Conservation (phyloP, 1,284 basidiomycete genomes). For the Vanrija pseudolonga region DNA sequence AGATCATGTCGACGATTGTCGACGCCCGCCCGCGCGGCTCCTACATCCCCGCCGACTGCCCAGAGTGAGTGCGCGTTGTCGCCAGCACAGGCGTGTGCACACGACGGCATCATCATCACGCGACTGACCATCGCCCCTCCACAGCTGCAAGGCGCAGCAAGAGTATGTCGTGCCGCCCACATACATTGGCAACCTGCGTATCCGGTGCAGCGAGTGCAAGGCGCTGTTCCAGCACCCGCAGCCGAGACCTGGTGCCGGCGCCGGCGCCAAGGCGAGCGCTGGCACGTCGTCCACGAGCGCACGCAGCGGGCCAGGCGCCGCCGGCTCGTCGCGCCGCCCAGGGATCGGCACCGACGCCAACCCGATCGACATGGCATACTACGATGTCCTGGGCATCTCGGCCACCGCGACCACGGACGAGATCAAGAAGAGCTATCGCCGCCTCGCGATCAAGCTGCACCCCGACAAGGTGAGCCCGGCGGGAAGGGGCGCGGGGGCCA, state of each 20-base stretch:
- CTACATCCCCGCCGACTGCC: conserved; percentile 44
- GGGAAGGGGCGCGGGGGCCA: neutral
- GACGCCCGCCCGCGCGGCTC: conserved; percentile 44
- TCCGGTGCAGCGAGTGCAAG: conserved; percentile 64
- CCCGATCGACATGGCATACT: conserved; percentile 84
- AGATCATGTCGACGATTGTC: conserved; percentile 45
- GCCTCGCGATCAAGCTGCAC: conserved; percentile 80
- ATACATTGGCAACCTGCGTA: conserved; percentile 60
- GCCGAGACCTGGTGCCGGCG: conserved; percentile 27
- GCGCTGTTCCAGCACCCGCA: conserved; percentile 39
- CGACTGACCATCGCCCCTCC: neutral
- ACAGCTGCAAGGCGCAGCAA: conserved; percentile 58
- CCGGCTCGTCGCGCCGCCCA: conserved; percentile 56
- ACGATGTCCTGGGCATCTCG: conserved; percentile 54
- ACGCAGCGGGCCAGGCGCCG: conserved; percentile 20
- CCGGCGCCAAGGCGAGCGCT: conserved; percentile 1
- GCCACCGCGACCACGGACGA: conserved; percentile 44
- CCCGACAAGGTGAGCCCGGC: conserved; percentile 50
- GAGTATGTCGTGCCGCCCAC: conserved; percentile 73
- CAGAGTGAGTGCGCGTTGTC: conserved; percentile 28
- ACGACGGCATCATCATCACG: neutral
- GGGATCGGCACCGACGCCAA: conserved; percentile 75
- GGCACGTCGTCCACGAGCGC: conserved; percentile 3
- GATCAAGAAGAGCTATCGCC: conserved; percentile 93
- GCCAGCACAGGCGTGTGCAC: too few relatives aligned